Evolutionary conservation across 495 filamentous ascomycete genomes (phyloP).

Genomic region (Trypethelium eluteriae): DNA sequence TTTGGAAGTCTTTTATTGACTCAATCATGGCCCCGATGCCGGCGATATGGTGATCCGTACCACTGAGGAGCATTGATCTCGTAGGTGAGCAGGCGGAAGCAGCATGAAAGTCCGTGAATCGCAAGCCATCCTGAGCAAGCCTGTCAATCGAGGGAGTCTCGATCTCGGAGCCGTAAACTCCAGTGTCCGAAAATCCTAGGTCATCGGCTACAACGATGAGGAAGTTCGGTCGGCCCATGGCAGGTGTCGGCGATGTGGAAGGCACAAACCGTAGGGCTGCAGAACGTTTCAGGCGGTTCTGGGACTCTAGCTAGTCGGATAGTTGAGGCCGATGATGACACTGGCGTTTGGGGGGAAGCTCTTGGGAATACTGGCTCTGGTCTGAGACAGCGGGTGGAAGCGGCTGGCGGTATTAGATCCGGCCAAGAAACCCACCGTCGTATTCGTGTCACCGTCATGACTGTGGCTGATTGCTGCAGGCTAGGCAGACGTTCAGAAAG

Average conservation of each 20-base stretch:
- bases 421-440: neutral
- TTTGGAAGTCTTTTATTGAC: conserved; percentile 28
- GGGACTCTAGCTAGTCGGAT: neutral
- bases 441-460: neutral
- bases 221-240: conserved; percentile 27
- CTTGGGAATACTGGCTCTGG: neutral
- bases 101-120: conserved; percentile 32
- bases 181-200: conserved; percentile 33
- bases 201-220: conserved; percentile 36
- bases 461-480: neutral
- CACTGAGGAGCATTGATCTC: conserved; percentile 41
- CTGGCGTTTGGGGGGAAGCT: neutral
- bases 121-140: conserved; percentile 29
- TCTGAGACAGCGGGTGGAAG: neutral
- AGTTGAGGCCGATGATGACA: neutral
- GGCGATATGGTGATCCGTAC: conserved; percentile 44
- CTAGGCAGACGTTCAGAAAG: neutral
- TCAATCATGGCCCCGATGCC: conserved; percentile 40
- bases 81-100: conserved; percentile 36
- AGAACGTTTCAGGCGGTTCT: neutral
- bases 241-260: neutral
- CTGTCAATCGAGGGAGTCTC: conserved; percentile 30
- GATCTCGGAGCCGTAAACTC: conserved; percentile 33
- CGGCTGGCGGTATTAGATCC: neutral
- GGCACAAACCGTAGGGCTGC: neutral